Percentiles rank a stretch among this genome's conserved stretches.
Evolutionary conservation across 1,139 yeast genomes (phyloP).

Genomic region (Insectozyma bohioensis): DNA sequence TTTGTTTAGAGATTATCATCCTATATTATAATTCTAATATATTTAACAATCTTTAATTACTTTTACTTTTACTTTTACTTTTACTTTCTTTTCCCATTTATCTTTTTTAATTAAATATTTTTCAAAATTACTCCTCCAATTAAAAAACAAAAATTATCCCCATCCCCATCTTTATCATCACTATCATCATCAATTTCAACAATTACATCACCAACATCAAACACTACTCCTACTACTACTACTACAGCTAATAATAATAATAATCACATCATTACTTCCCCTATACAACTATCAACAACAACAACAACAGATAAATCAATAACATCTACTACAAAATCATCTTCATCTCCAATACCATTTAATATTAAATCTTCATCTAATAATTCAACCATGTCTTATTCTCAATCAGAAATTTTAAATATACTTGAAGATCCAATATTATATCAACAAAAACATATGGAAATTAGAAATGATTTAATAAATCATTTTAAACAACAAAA

Average conservation of each 20-base stretch:
- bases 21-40: no score
- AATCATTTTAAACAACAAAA: constrained; percentile 35
- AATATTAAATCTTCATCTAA: constrained; percentile 1
- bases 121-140: constrained; percentile 16
- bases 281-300: background rate
- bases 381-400: constrained; percentile 14
- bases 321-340: background rate
- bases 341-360: background rate
- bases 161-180: constrained; percentile 4
- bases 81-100: no score
- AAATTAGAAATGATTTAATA: constrained; percentile 34
- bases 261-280: constrained; percentile 1
- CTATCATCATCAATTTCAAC: constrained; percentile 4
- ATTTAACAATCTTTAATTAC: no score
- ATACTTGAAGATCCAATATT: constrained; percentile 44
- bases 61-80: no score
- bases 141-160: constrained; percentile 10
- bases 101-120: no score
- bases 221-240: background rate
- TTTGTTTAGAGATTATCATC: no score
- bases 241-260: constrained; percentile 2
- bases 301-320: constrained; percentile 1
- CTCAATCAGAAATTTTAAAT: constrained; percentile 27
- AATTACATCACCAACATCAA: constrained; percentile 2
- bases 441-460: constrained; percentile 29